Conservation (phyloP, 2,329 filamentous ascomycete species). For the Magnaporthiopsis incrustans region DNA sequence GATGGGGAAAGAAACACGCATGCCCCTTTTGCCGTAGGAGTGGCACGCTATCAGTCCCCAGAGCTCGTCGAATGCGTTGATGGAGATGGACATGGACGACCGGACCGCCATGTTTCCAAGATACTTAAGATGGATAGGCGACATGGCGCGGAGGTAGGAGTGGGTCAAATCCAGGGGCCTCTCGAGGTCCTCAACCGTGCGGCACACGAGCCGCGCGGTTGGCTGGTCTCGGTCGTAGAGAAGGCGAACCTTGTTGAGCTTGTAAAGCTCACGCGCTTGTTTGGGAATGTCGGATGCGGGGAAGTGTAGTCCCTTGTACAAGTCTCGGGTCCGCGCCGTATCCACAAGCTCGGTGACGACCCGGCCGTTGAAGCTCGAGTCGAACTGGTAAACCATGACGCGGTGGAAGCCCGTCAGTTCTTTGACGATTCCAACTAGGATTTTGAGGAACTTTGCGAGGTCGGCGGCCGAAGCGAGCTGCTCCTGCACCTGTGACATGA, state of each 20-base stretch:
- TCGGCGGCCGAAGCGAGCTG: conserved; percentile 67
- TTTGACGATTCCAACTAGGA: conserved; percentile 77
- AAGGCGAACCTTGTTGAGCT: conserved; percentile 79
- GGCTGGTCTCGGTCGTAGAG: conserved; percentile 78
- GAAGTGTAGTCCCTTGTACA: conserved; percentile 84
- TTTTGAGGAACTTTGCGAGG: conserved; percentile 68
- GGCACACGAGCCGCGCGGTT: conserved; percentile 75
- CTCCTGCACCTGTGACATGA: conserved; percentile 86
- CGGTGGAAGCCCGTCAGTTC: conserved; percentile 87
- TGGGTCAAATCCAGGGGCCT: conserved; percentile 75
- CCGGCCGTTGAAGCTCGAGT: conserved; percentile 71
- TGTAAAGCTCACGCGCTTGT: conserved; percentile 83
- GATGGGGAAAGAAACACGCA: conserved; percentile 88
- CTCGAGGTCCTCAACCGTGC: conserved; percentile 64
- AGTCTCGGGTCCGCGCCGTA: conserved; percentile 66
- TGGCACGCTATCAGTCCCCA: conserved; percentile 89
- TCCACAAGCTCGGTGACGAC: conserved; percentile 86
- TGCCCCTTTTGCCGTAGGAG: conserved; percentile 66
- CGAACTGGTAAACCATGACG: conserved; percentile 91
- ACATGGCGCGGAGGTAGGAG: conserved; percentile 80
- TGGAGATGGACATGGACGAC: conserved; percentile 92
- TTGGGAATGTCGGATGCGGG: conserved; percentile 80
- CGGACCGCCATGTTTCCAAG: conserved; percentile 81
- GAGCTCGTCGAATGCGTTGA: conserved; percentile 75
- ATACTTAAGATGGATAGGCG: conserved; percentile 83